These are phyloP conservation scores for Forsythia viridissima DNA, from an alignment of 257 asterid genomes.

Conservation along the genomic window DNA sequence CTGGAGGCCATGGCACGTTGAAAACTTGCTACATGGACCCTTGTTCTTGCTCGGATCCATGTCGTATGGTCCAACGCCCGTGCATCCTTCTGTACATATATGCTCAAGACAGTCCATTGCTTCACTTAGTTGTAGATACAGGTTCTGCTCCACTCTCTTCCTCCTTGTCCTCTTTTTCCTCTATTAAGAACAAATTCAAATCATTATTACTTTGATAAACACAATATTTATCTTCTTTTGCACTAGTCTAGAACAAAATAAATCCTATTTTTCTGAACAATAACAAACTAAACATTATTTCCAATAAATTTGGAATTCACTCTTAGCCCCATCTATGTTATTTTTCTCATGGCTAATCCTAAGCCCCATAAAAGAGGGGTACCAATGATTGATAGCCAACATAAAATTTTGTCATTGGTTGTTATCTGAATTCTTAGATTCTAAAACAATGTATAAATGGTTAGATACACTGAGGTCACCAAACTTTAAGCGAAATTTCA, in stretches of 20 bases:
- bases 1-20: conserved; percentile 84
- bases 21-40: conserved; percentile 74
- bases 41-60: conserved; percentile 53
- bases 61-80: conserved; percentile 66
- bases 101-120: conserved; percentile 93
- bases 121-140: conserved; percentile 76
- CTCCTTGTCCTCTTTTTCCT: conserved; percentile 65
- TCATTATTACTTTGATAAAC: conserved; percentile 6
- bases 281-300: neutral
- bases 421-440: no score
- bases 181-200: conserved; percentile 31
- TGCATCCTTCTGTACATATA: conserved; percentile 89
- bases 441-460: no score
- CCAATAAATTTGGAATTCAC: neutral
- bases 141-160: conserved; percentile 53
- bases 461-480: no score
- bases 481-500: no score
- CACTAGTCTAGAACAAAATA: neutral
- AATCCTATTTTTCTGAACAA: neutral
- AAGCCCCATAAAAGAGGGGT: neutral
- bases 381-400: neutral
- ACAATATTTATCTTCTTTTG: neutral
- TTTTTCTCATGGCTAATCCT: neutral
- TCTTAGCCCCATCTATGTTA: neutral
- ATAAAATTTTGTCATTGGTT: neutral